phyloP scores from a whole-genome alignment of 2,329 filamentous ascomycete genomes.

The Calonectria pteridis region DNA sequence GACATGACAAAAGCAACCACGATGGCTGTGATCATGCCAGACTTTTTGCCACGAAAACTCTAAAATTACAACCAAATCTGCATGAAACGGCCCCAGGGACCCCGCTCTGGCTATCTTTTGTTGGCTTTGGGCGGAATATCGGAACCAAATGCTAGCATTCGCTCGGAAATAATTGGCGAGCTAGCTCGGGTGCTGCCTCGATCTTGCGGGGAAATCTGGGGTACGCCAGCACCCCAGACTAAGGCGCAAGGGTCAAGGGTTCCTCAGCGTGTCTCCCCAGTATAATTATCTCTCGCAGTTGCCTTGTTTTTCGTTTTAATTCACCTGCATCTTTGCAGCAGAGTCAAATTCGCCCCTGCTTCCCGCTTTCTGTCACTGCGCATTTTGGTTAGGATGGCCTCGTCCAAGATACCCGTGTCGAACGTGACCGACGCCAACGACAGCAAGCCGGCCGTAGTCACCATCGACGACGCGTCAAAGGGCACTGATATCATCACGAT shows the following conservation, averaged over 20 bases:
- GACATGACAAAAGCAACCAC: neutral
- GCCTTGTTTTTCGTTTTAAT: neutral
- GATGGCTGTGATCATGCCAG: neutral
- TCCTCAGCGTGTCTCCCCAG: neutral
- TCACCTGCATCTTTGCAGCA: neutral
- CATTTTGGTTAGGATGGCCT: neutral
- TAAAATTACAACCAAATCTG: neutral
- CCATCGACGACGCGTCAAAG: constrained; percentile 14
- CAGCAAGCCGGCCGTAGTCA: constrained; percentile 18
- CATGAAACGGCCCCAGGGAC: neutral
- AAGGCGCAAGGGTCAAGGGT: neutral
- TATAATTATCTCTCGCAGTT: constrained; percentile 4
- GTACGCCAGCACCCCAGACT: neutral
- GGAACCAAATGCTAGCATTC: neutral
- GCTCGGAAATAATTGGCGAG: constrained; percentile 2
- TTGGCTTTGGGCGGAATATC: neutral
- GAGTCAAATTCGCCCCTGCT: neutral
- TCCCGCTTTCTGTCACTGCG: neutral
- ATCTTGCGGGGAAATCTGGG: constrained; percentile 27
- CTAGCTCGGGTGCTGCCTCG: neutral
- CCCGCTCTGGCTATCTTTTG: neutral
- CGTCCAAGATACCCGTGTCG: neutral
- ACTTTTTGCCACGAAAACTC: neutral
- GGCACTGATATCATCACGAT: neutral
- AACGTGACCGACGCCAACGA: neutral